Base-by-base conservation (phyloP, 208 protist genomes). In the Trypanosomatidae sp. region DNA sequence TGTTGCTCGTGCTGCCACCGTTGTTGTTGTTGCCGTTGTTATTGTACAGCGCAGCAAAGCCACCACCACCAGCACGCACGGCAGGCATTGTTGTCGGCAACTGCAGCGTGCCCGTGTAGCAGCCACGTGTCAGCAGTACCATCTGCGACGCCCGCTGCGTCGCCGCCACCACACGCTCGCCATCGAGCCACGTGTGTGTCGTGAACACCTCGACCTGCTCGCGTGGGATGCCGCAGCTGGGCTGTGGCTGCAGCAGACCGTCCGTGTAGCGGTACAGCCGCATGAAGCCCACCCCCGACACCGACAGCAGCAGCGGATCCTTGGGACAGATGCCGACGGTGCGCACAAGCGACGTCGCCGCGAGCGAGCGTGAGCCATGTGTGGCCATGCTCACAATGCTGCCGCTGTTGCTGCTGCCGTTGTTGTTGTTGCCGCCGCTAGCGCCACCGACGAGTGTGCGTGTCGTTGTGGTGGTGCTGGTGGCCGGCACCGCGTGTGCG, bases 181-280 rank as follows among this genome's bases (percentile, higher is more conserved):
- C 51, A 11, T 57, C 64, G 38, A 97, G 43, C 94, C 95, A 98
- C 13, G 66, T 27, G 63, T 97, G 93, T 13, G 75, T 90, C 16
- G 88, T 43, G 54, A 96, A 97, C 52, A 75, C 63, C 43, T 92
- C 76, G 24, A 20, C 52, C 40, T 64, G 52, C 47, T 92, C 77
- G 18, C 58, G 53, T 26, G 57, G 52, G 43, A 76, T 71, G 40
- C 62, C 66, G 33, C 57, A 56, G 30, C 40, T 60, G 6, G 75
- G 57, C 49, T 82, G 59, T 22, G 61, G 64, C 61, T 92, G 82
- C 41, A 97, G 64, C 22, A 70, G 52, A 27, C 84, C 82, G 33
- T 97, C 94, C 3, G 71, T 66, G 61, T 89, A 92, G 16, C 73
- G 71, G 67, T 91, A 96, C 35, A 95, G 85, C 13, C 84, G 80